phyloP scores from a whole-genome alignment of 177 flowering plant genomes.

The Telopea speciosissima region DNA sequence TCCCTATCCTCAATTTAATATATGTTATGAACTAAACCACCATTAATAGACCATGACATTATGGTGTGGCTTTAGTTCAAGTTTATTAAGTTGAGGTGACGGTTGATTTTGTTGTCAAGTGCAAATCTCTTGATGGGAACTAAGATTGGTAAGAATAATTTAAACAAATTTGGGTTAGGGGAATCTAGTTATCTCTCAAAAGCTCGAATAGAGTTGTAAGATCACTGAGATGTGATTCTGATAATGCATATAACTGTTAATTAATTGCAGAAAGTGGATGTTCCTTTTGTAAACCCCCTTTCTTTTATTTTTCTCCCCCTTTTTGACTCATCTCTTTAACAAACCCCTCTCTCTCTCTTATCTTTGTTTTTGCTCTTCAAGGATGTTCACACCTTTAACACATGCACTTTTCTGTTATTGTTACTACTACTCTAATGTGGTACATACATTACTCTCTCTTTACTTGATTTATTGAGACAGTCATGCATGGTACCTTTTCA shows the following conservation, averaged over 20 bases:
- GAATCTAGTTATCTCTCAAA: not conserved
- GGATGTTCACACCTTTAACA: too few species aligned
- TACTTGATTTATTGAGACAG: too few species aligned
- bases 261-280: not conserved
- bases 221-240: not conserved
- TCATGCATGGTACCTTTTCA: too few species aligned
- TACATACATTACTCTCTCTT: too few species aligned
- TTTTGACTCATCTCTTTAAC: not conserved
- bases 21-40: too few species aligned
- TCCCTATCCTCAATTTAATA: too few species aligned
- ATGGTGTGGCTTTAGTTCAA: too few species aligned
- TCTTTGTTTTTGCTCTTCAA: too few species aligned
- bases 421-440: too few species aligned
- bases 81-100: not conserved
- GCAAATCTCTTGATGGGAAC: not conserved
- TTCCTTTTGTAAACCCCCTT: not conserved
- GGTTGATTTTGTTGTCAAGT: not conserved
- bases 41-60: too few species aligned
- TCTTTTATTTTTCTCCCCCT: not conserved
- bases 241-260: not conserved
- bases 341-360: too few species aligned
- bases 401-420: too few species aligned
- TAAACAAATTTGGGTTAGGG: not conserved
- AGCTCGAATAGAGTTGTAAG: not conserved
- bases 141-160: not conserved